Evolutionary conservation across 768 basidiomycete genomes (phyloP).

Genomic region (Amanita jacksonii): DNA sequence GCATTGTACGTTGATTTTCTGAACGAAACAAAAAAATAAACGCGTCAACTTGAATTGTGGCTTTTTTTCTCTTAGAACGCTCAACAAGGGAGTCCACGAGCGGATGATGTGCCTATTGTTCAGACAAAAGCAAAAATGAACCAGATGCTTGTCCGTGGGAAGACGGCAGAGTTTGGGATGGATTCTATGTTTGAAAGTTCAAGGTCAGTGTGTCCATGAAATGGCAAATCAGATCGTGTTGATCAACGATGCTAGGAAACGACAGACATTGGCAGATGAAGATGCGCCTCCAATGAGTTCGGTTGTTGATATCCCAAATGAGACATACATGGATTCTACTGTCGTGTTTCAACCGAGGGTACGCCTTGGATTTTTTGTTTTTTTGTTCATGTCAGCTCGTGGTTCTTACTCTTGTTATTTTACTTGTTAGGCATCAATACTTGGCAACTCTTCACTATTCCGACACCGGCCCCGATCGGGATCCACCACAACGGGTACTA

Average conservation of each 20-base stretch:
- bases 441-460: constrained; percentile 30
- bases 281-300: constrained; percentile 76
- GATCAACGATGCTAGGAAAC: constrained; percentile 29
- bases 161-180: constrained; percentile 67
- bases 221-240: not conserved
- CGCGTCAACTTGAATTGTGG: not conserved
- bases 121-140: constrained; percentile 79
- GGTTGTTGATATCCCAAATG: constrained; percentile 65
- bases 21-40: too few species aligned
- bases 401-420: constrained; percentile 3
- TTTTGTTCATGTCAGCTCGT: not conserved
- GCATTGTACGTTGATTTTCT: constrained; percentile 5
- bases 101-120: constrained; percentile 67
- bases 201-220: constrained; percentile 28
- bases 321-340: constrained; percentile 35
- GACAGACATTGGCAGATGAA: constrained; percentile 59
- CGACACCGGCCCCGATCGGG: constrained; percentile 16
- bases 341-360: constrained; percentile 39
- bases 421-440: constrained; percentile 24
- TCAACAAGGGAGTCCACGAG: constrained; percentile 50
- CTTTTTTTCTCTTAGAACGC: constrained; percentile 23
- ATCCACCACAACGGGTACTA: constrained; percentile 4
- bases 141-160: constrained; percentile 51
- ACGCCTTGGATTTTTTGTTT: constrained; percentile 18
- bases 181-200: constrained; percentile 80